Conservation (phyloP, 352 stramenopile genomes). For the Globisporangium uncinulatum region DNA sequence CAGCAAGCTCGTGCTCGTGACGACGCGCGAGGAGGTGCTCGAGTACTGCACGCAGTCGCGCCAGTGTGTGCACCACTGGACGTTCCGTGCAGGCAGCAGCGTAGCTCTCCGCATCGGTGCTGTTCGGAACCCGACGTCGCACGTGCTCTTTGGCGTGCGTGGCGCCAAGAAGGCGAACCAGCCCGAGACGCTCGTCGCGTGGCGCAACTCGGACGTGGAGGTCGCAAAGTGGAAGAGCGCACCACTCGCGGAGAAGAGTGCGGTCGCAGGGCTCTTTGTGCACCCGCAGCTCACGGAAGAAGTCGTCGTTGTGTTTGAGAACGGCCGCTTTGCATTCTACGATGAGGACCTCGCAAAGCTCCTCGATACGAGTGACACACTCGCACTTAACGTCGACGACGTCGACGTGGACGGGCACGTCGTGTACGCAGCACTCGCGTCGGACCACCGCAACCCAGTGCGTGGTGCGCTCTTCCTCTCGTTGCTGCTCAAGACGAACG, state of each 20-base stretch:
- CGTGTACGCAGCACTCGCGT: slow-evolving; percentile 48
- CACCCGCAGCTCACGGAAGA: slow-evolving; percentile 59
- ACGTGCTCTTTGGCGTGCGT: slow-evolving; percentile 53
- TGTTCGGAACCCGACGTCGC: slow-evolving; percentile 48
- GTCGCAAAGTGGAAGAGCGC: slow-evolving; percentile 52
- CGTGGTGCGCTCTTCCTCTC: slow-evolving; percentile 66
- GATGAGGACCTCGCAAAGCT: slow-evolving; percentile 41
- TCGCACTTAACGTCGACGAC: slow-evolving; percentile 10
- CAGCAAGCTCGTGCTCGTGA: slow-evolving; percentile 58
- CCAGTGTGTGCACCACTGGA: slow-evolving; percentile 78
- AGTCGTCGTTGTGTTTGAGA: slow-evolving; percentile 57
- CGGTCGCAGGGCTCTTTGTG: slow-evolving; percentile 41
- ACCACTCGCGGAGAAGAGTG: slow-evolving; percentile 24
- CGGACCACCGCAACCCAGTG: slow-evolving; percentile 45
- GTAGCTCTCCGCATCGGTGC: slow-evolving; percentile 44
- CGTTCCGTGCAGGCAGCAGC: slow-evolving; percentile 35
- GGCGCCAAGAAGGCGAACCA: slow-evolving; percentile 44
- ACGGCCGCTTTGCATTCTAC: slow-evolving; percentile 53
- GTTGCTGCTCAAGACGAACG: slow-evolving; percentile 39
- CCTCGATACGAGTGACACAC: slow-evolving; percentile 34
- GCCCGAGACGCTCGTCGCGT: slow-evolving; percentile 43
- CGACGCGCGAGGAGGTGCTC: slow-evolving; percentile 56
- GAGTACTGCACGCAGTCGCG: slow-evolving; percentile 55
- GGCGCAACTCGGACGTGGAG: slow-evolving; percentile 59
- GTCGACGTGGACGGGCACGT: slow-evolving; percentile 18